Base-by-base conservation (phyloP, 495 filamentous ascomycete species). In the Tetracladium marchalianum region DNA sequence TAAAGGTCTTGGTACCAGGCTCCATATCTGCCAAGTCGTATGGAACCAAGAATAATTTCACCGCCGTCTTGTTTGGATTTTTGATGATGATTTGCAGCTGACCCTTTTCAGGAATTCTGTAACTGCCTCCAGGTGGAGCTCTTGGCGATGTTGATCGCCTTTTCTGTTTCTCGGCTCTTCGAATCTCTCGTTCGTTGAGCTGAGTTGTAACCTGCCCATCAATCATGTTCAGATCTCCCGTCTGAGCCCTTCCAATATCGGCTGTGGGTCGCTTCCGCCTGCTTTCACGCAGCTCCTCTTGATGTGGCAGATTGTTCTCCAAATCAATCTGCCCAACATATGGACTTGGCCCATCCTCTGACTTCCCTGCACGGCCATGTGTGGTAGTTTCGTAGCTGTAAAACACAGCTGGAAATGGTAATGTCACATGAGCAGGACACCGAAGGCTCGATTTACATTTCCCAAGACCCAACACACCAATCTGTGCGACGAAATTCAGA, bases 11-110 rank as follows among this genome's bases (percentile, higher is more conserved):
- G 13, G 85, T 92, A 1, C 89, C 88, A 9, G 87, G 73, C 51
- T 92, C 85, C 93, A 99, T 99, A 45, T 88, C 92, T n/a, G 77
- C 72, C 7, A 99, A 72, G 62, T 96, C 90, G 57, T 99, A 99
- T 0, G 93, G 92, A 18, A 99, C 80, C 11, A 97, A 73, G 54
- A 96, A 99, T 12, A 96, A 66, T 61, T 96, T 96, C 41, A 96
- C 87, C 4, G 90, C 90, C 4, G 89, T 96, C 60, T 95, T 96
- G 69, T 95, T 89, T 10, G 87, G 88, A 54, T 95, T 96, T 59
- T 94, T 93, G 64, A 96, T 92, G 39, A 99, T 82, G 52, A 99
- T 93, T 62, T 99, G 92, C 19, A 99, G 69, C 59, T 97, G 92
- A 0, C 92, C 92, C 56, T 89, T 85, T 59, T 95, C 85, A 0